Evolutionary conservation across 1,139 yeast genomes (phyloP).

Genomic region (Arxiozyma bovina): DNA sequence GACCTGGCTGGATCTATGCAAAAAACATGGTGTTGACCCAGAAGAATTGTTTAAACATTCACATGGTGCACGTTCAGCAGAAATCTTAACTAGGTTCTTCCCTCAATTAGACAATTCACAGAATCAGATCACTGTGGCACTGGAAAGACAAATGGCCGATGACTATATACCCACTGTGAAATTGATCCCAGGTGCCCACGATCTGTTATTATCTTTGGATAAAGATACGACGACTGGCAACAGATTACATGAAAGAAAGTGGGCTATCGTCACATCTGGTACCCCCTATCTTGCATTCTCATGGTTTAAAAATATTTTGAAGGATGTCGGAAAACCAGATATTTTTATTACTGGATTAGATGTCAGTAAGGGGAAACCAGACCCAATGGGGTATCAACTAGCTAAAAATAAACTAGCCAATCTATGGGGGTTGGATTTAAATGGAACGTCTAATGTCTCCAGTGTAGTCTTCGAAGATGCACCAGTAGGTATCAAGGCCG

Average conservation of each 20-base stretch:
- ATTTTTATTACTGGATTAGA: constrained; percentile 67
- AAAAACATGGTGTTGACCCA: constrained; percentile 55
- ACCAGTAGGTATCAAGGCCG: constrained; percentile 72
- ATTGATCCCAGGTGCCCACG: constrained; percentile 61
- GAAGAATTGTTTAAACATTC: constrained; percentile 57
- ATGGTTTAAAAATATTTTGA: constrained; percentile 51
- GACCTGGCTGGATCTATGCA: constrained; percentile 60
- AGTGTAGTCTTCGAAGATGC: constrained; percentile 77
- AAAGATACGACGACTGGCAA: constrained; percentile 19
- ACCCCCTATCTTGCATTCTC: constrained; percentile 53
- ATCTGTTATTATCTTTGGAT: constrained; percentile 41
- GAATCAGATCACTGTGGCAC: constrained; percentile 41
- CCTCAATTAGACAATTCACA: constrained; percentile 55
- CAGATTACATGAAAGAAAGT: constrained; percentile 38
- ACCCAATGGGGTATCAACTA: constrained; percentile 60
- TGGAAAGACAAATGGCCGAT: constrained; percentile 59
- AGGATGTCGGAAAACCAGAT: constrained; percentile 43
- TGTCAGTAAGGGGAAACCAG: constrained; percentile 64
- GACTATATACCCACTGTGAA: constrained; percentile 55
- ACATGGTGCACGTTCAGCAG: constrained; percentile 68
- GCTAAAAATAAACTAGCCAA: constrained; percentile 41
- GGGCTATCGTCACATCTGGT: constrained; percentile 78
- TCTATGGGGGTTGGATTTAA: constrained; percentile 39
- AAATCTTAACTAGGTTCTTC: constrained; percentile 54
- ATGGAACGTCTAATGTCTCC: constrained; percentile 19